Evolutionary conservation across 176 grass and related monocot genomes (phyloP), one percentile per base, ranked within the genome.

Genomic region (Cenchrus fungigraminus): DNA sequence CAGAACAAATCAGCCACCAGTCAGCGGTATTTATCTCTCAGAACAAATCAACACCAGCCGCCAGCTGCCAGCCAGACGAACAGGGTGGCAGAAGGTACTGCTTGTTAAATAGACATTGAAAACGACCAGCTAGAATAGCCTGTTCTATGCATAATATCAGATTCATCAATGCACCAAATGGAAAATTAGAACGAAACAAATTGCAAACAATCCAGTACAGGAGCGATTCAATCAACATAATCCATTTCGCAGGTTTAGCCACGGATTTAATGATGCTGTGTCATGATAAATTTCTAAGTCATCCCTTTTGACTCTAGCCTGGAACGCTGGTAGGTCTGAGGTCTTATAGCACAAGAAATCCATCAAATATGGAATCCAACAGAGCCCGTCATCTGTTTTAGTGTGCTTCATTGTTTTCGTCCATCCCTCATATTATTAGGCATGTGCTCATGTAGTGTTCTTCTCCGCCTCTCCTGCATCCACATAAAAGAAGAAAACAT

Each of bases 381-480:
- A 25, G 25, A 68, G 9, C 15, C 40, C 22, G 63, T 42, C 63
- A 69, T 43, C 32, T 81, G 19, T 15, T 25, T 68, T 37, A 46
- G 20, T 44, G 16, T 11, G 16, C 58, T 64, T 19, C 51, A 71
- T 49, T 9, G 16, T 10, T 77, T 58, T 72, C 66, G 62, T 58
- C 17, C 10, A 34, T 76, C 31, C 31, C 56, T 56, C 32, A 69
- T 71, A 58, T 28, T 61, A 70, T 15, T 78, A 83, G 14, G 67
- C 40, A 56, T 68, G 61, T 29, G 47, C 25, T 28, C 31, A 68
- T 31, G 25, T 14, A 58, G 7, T 89, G 40, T 69, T 29, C 43
- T 68, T 52, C 62, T 81, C 77, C 70, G 29, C 20, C 46, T 70
- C 71, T 68, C 16, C 43, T 65, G 60, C 16, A 70, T 85, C 54